phyloP scores from a whole-genome alignment of 352 stramenopile species.

The Phytophthora constricta region DNA sequence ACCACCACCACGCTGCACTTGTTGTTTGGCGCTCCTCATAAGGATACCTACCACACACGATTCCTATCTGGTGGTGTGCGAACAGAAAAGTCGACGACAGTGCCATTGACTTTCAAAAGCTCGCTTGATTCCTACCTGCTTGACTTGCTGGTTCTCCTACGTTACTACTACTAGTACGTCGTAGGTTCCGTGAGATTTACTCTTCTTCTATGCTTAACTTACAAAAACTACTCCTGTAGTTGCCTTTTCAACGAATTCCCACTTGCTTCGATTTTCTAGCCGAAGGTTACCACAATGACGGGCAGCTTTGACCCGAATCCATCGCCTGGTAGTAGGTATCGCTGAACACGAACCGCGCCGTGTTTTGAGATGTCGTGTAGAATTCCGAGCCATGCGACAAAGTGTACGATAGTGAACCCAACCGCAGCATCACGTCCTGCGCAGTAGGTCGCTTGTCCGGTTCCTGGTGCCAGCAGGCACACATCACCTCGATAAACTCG shows the following conservation, averaged over 20 bases:
- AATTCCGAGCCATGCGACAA: constrained; percentile 46
- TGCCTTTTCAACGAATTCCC: too few species aligned
- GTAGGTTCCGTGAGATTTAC: neutral
- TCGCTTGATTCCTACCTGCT: too few species aligned
- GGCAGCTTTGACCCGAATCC: constrained; percentile 64
- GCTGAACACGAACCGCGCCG: constrained; percentile 62
- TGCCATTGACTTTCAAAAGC: too few species aligned
- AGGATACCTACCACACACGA: too few species aligned
- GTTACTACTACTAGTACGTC: too few species aligned
- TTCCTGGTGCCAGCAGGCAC: constrained; percentile 66
- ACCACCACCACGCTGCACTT: too few species aligned
- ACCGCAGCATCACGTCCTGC: constrained; percentile 72
- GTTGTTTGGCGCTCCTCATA: too few species aligned
- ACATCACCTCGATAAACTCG: constrained; percentile 74
- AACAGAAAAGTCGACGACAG: too few species aligned
- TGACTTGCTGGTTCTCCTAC: too few species aligned
- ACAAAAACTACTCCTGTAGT: neutral
- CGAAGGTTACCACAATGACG: constrained; percentile 35
- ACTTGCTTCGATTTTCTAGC: constrained; percentile 12
- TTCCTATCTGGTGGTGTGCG: too few species aligned
- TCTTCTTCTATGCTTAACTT: neutral
- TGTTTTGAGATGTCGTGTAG: constrained; percentile 42
- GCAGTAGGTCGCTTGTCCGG: constrained; percentile 55
- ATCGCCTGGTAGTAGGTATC: constrained; percentile 80
- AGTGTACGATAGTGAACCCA: constrained; percentile 68